Conservation (phyloP, 2,329 filamentous ascomycete species). For the Arachnomyces sp. region DNA sequence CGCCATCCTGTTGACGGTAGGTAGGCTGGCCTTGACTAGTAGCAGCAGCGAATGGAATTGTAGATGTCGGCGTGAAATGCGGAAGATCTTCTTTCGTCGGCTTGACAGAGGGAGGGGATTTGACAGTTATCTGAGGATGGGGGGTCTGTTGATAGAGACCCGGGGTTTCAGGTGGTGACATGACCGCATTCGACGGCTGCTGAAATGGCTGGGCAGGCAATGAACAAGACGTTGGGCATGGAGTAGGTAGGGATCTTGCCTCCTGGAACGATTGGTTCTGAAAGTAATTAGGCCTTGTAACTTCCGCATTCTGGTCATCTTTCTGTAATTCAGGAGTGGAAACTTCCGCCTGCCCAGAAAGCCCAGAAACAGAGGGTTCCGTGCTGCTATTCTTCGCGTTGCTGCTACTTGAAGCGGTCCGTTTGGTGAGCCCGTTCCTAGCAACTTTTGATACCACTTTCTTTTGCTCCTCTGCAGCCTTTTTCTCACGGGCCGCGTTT, state of each 20-base stretch:
- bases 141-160: constrained; percentile 7
- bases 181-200: neutral
- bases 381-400: neutral
- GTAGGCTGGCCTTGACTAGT: neutral
- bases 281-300: neutral
- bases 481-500: constrained; percentile 46
- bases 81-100: constrained; percentile 39
- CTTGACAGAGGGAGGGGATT: constrained; percentile 24
- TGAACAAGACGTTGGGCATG: constrained; percentile 8
- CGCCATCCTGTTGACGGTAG: too few species aligned
- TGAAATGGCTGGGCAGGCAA: neutral
- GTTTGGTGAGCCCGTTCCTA: constrained; percentile 24
- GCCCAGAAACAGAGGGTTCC: too few species aligned
- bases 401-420: constrained; percentile 18
- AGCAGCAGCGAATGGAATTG: constrained; percentile 34
- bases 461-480: constrained; percentile 33
- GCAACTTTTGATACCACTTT: constrained; percentile 20
- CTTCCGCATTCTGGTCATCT: neutral
- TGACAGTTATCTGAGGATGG: constrained; percentile 17
- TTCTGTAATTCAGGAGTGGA: neutral
- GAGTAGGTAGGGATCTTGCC: constrained; percentile 5
- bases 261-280: neutral
- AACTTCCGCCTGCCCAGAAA: too few species aligned
- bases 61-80: constrained; percentile 40
- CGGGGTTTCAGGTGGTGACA: constrained; percentile 22